Base-by-base conservation (phyloP, 495 filamentous ascomycete genomes). In the Evansstolkia leycettana region DNA sequence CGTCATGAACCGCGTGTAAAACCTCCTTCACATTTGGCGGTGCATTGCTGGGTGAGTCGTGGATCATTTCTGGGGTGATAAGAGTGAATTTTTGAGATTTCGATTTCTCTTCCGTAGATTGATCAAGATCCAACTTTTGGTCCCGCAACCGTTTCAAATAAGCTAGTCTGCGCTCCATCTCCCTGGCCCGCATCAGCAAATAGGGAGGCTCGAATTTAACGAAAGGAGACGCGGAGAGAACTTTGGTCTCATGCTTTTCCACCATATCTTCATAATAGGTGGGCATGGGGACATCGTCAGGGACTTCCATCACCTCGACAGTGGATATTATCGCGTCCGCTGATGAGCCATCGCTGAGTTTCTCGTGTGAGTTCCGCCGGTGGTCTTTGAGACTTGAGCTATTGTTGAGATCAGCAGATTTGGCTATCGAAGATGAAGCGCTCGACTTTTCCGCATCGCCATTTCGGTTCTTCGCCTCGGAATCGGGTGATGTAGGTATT, bases 241-340 rank as follows among this genome's bases (percentile, higher is more conserved):
- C 76, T 46, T 83, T 89, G 2, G 87, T 94, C 42, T 87, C 67
- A 49, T 92, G 82, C 47, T 92, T 86, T 28, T 84, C 78, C 24
- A 96, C 85, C 73, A 95, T 85, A 51, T 95, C 82, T 45, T 84
- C 80, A 53, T 95, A 95, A 43, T 85, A 93, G 1, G 82, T 88
- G 16, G 90, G 84, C 70, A 86, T 82, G 1, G 88, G 86, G 26
- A 89, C 67, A 55, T 89, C 82, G 37, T 90, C 84, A 9, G 85
- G 85, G 2, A 90, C 56, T 17, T 65, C 67, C n/a, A 61, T 63
- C 24, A 56, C 65, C 26, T 81, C 76, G 17, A 43, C 36, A 3
- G 52, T 24, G 5, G 47, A 34, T 11, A 40, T 26, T 5, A n/a
- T 17, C 10, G 39, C 47, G 7, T 52, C 48, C 26, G 45, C 44